Conservation (phyloP, 305 asterid species). For the Withania somnifera region DNA sequence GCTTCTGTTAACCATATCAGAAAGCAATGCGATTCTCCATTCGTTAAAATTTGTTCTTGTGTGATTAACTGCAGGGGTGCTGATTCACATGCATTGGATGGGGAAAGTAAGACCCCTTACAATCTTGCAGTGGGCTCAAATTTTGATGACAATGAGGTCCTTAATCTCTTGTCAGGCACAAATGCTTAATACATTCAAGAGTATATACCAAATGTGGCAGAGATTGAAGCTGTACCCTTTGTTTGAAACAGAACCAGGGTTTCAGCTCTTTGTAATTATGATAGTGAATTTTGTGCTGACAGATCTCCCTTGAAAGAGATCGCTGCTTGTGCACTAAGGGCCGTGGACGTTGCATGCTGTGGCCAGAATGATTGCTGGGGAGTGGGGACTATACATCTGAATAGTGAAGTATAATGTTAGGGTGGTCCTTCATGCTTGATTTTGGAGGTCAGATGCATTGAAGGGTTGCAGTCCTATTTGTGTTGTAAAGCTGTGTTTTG, state of each 20-base stretch:
- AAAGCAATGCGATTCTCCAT: neutral
- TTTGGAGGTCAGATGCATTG: neutral
- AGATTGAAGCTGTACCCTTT: conserved; percentile 8
- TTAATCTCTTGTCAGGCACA: conserved; percentile 43
- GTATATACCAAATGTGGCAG: neutral
- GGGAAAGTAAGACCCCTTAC: conserved; percentile 52
- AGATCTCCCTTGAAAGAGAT: conserved; percentile 9
- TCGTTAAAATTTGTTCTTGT: neutral
- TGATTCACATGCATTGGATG: conserved; percentile 56
- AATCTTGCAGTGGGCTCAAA: conserved; percentile 59
- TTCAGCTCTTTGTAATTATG: conserved; percentile 42
- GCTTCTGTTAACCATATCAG: neutral
- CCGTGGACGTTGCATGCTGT: neutral
- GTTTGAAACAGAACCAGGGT: conserved; percentile 11
- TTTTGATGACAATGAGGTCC: conserved; percentile 58
- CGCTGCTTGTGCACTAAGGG: conserved; percentile 8
- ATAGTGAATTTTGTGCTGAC: conserved; percentile 16
- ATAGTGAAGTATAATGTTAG: neutral
- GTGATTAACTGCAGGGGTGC: conserved; percentile 62
- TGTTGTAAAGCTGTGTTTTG: conserved; percentile 7
- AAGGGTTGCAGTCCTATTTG: neutral
- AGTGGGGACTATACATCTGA: neutral
- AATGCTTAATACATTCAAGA: conserved; percentile 18
- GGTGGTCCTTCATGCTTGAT: conserved; percentile 1
- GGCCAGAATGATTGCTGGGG: neutral